Evolutionary conservation across 805 yeast genomes (phyloP), one percentile per base, ranked within the genome.

Genomic region (Cyberlindnera mycetangii): DNA sequence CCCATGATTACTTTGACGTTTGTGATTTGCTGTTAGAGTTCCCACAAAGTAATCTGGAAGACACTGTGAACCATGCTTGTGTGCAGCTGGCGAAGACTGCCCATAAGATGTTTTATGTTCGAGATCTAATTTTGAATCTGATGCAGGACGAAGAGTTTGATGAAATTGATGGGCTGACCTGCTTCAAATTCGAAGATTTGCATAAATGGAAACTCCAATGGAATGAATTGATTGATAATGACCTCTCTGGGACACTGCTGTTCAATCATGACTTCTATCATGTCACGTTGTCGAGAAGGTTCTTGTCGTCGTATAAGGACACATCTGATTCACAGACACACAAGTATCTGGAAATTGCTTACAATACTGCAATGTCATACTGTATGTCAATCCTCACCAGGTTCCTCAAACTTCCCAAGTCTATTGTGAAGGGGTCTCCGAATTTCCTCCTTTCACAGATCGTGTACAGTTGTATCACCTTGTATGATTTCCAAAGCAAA

Each of bases 391-490:
- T 77, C 17, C 52, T 79, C 30, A 65, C 68, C 12, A 70, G 71
- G 22, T 68, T 78, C 44, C 54, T 77, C 14, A 57, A 67, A 20
- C 56, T 77, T 18, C 73, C 77, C 3, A 64, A 75, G 4, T 61
- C 72, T 2, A 55, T 75, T 21, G 72, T 79, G 2, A 72, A 73
- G 51, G 83, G 83, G 0, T 74, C 81, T 9, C 84, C 85, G 1
- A 69, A 71, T 2, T 70, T 72, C 39, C 69, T 78, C 3, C 59
- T 76, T 41, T 70, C 75, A 48, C 78, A 78, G 49, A 67, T 78
- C 16, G 76, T 78, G 7, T 79, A 77, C 56, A 72, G 81, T 0
- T 76, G 81, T 53, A 54, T 78, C 31, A 72, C 79, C 0, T 59
- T 79, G 19, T 74, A 77, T 53, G 80, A 76, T 38, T 71, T 66